phyloP scores from a whole-genome alignment of 1,139 yeast genomes.

The Pichia sp. region DNA sequence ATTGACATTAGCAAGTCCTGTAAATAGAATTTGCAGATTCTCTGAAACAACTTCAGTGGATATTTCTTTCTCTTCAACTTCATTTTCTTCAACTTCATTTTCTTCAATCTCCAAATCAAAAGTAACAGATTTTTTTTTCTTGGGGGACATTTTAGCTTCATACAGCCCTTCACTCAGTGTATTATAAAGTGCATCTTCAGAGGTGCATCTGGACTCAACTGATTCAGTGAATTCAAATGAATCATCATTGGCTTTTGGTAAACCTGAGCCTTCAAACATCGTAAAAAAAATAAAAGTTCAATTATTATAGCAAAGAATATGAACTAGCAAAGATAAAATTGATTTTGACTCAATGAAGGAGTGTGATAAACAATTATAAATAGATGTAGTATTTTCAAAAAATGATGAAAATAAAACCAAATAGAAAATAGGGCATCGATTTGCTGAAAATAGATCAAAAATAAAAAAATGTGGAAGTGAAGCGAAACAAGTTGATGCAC shows the following conservation, averaged over 20 bases:
- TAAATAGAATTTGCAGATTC: not conserved
- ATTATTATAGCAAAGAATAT: not conserved
- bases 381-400: not conserved
- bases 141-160: not conserved
- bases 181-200: slow-evolving; percentile 7
- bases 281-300: not conserved
- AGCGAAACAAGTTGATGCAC: not conserved
- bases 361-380: not conserved
- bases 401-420: not conserved
- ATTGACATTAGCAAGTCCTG: not conserved
- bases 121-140: slow-evolving; percentile 1
- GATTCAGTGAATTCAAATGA: slow-evolving; percentile 7
- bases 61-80: not conserved
- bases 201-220: slow-evolving; percentile 1
- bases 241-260: not conserved
- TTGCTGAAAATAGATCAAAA: not conserved
- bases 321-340: not conserved
- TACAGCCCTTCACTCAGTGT: not conserved
- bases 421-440: not conserved
- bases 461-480: not conserved
- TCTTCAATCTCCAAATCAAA: not conserved
- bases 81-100: not conserved
- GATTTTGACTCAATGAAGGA: not conserved
- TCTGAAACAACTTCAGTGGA: not conserved
- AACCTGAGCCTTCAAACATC: not conserved